Base-by-base conservation (phyloP, 2,329 filamentous ascomycete species). In the Curvularia lunata region DNA sequence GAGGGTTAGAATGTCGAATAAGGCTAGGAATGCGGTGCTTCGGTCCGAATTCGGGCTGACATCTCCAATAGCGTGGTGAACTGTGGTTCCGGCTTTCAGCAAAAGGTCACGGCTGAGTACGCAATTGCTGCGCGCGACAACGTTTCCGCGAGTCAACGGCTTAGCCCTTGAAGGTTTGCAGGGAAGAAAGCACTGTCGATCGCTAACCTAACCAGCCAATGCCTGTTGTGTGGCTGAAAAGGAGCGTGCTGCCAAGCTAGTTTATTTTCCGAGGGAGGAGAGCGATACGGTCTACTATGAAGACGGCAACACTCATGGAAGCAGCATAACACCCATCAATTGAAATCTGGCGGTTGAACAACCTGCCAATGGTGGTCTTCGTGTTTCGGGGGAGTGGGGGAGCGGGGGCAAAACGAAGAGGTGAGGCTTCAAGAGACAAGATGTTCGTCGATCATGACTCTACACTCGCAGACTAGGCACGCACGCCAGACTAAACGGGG, bases 41-140 rank as follows among this genome's bases (percentile, higher is more conserved):
- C 50, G 54, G 54, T 38, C 54, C 54, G 54, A 57, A 54, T 57
- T 48, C 32, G 45, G 50, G 54, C 45, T 54, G 45, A 49, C 51
- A 54, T 48, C 13, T 48, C 23, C 28, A 57, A 23, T 34, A 13
- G 28, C n/a, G 16, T 28, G 41, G 43, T 54, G 18, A 23, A 43
- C 54, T 54, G 37, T 52, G 50, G 50, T 51, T 46, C 43, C 18
- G 40, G 40, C 3, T 28, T 23, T 38, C 37, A 43, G 30, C n/a
- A 28, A 21, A 16, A 19, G 9, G 49, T 7, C 16, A 48, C 43
- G 45, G 19, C 41, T 28, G 38, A 40, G 19, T 28, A 34, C 43
- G 45, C 37, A 45, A 34, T 28, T 42, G 34, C 19, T 30, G 18
- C 8, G 19, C 21, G 16, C 34, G 16, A 16, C 30, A 54, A 18